Conservation (phyloP, 371 early-diverging fungal species). For the Apophysomyces elegans region DNA sequence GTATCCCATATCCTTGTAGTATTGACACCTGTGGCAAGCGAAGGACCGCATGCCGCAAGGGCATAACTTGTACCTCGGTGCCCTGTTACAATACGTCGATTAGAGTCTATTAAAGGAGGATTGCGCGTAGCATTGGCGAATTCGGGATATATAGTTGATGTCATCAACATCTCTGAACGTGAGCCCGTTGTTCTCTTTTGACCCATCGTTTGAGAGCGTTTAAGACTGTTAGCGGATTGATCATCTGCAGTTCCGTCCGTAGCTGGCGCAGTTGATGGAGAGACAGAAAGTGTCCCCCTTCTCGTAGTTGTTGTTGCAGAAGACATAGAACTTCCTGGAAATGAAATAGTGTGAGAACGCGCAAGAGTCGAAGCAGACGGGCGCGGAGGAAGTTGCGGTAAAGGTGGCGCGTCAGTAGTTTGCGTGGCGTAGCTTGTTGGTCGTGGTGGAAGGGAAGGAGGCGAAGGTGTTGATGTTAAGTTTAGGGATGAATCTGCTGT, state of each 20-base stretch:
- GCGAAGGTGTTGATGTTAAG: constrained; percentile 19
- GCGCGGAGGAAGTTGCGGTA: constrained; percentile 44
- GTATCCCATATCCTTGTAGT: constrained; percentile 28
- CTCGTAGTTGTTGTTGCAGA: not conserved
- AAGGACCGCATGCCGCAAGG: constrained; percentile 23
- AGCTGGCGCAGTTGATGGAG: not conserved
- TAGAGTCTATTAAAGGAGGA: constrained; percentile 18
- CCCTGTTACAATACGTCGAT: constrained; percentile 15
- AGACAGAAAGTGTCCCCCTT: not conserved
- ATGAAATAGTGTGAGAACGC: constrained; percentile 32
- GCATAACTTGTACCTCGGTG: constrained; percentile 24
- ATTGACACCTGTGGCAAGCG: constrained; percentile 31
- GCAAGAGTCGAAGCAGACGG: constrained; percentile 44
- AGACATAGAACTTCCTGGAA: not conserved
- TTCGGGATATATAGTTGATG: constrained; percentile 7
- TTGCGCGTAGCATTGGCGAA: constrained; percentile 1
- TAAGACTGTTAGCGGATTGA: not conserved
- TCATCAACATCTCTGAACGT: not conserved
- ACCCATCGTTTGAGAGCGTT: not conserved
- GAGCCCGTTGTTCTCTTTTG: not conserved
- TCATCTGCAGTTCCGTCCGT: not conserved
- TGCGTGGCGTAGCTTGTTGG: constrained; percentile 4
- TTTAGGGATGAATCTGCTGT: constrained; percentile 7
- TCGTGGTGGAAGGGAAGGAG: constrained; percentile 23
- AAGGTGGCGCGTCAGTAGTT: constrained; percentile 18